phyloP scores from a whole-genome alignment of 345 rosid species.

The Salix exigua region DNA sequence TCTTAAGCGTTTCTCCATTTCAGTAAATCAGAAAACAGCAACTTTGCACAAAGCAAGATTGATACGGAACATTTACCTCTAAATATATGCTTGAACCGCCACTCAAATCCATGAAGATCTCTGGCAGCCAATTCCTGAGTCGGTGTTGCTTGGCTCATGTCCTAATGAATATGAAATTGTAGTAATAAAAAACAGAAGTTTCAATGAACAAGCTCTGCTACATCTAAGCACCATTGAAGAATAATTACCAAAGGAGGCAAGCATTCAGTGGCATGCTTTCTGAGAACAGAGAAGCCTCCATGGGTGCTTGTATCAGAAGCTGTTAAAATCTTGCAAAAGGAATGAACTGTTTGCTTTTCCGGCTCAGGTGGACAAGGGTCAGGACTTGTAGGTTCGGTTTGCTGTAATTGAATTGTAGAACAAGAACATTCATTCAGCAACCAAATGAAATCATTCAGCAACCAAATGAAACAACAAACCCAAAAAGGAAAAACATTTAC shows the following conservation, averaged over 20 bases:
- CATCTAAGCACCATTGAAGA: neutral
- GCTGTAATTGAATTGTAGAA: constrained; percentile 25
- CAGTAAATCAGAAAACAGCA: neutral
- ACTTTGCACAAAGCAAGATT: neutral
- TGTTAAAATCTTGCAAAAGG: constrained; percentile 84
- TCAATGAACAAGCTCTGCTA: neutral
- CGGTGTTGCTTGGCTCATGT: constrained; percentile 82
- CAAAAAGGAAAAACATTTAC: constrained; percentile 13
- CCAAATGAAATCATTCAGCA: neutral
- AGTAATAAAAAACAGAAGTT: neutral
- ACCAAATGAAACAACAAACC: neutral
- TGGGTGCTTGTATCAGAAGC: constrained; percentile 99
- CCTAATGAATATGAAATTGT: constrained; percentile 37
- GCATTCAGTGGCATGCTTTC: constrained; percentile 88
- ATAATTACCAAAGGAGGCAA: constrained; percentile 78
- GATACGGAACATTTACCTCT: constrained; percentile 48
- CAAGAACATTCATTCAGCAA: neutral
- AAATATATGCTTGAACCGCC: constrained; percentile 93
- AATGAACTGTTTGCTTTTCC: constrained; percentile 49
- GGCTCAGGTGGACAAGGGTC: constrained; percentile 44
- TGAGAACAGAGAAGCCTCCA: constrained; percentile 90
- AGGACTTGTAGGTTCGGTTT: constrained; percentile 50
- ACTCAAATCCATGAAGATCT: constrained; percentile 86
- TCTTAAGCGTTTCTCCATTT: neutral
- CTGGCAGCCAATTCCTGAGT: constrained; percentile 88